Conservation (phyloP, 1,284 basidiomycete genomes). For the Moesziomyces sp. region DNA sequence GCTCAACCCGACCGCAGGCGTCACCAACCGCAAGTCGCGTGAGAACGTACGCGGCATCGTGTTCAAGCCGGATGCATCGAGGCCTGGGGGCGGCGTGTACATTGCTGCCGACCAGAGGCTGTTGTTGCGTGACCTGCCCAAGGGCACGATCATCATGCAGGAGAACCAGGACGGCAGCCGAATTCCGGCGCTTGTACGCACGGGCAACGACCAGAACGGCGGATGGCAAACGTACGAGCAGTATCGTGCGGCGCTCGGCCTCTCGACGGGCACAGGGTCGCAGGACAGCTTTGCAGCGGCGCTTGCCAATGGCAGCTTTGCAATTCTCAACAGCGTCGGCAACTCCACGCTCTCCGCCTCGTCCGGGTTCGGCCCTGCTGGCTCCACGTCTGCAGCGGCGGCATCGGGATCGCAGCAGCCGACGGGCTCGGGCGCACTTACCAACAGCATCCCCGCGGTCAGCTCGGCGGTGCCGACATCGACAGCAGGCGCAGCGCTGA, state of each 20-base stretch:
- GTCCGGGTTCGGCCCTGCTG: not conserved
- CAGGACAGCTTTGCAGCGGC: conserved; percentile 28
- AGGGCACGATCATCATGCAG: conserved; percentile 75
- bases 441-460: conserved; percentile 7
- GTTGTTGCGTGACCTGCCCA: conserved; percentile 74
- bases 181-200: conserved; percentile 49
- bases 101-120: conserved; percentile 72
- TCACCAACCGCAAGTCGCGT: conserved; percentile 65
- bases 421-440: conserved; percentile 4
- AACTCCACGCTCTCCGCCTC: conserved; percentile 1
- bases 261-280: conserved; percentile 25
- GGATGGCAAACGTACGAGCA: conserved; percentile 64
- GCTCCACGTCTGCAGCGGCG: not conserved
- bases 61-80: conserved; percentile 72
- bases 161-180: conserved; percentile 65
- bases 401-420: not conserved
- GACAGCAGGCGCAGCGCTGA: not conserved
- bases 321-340: conserved; percentile 35
- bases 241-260: conserved; percentile 37
- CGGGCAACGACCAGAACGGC: conserved; percentile 50
- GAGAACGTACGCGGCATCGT: conserved; percentile 72
- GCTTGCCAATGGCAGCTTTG: conserved; percentile 34
- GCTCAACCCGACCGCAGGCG: conserved; percentile 71
- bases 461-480: conserved; percentile 8
- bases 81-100: conserved; percentile 85